Percentiles rank a stretch among this genome's conserved stretches.
Conservation (phyloP, 805 yeast genomes). For the Yarrowia osloensis region DNA sequence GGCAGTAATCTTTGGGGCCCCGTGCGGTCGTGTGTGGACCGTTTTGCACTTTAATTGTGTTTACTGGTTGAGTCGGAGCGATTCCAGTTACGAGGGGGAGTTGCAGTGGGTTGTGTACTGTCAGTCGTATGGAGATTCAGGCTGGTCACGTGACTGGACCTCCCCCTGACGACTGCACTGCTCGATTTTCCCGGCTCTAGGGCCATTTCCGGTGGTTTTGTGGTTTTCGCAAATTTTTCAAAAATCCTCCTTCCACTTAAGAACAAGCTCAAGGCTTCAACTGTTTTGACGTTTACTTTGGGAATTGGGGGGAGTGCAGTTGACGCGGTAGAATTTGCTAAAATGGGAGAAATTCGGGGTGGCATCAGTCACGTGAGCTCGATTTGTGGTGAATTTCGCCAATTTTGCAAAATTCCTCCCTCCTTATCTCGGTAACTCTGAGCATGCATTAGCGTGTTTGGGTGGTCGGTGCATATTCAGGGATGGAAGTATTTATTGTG, state of each 20-base stretch:
- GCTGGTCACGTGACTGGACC: too few species aligned
- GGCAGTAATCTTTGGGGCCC: not conserved
- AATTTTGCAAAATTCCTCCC: not conserved
- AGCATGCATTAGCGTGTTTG: not conserved
- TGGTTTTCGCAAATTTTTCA: too few species aligned
- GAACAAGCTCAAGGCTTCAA: not conserved
- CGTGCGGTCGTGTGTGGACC: not conserved
- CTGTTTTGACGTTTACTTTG: not conserved
- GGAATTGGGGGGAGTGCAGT: not conserved
- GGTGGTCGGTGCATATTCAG: not conserved
- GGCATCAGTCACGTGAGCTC: not conserved
- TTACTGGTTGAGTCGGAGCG: too few species aligned
- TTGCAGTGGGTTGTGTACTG: too few species aligned
- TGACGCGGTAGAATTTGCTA: not conserved
- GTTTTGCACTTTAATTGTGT: not conserved
- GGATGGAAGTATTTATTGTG: not conserved
- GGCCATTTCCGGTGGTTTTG: too few species aligned
- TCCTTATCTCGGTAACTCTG: not conserved
- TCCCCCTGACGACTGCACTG: too few species aligned
- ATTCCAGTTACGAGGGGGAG: too few species aligned
- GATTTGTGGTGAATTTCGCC: not conserved
- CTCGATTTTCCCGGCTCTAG: too few species aligned
- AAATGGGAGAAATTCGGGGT: not conserved
- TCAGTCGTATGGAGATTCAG: too few species aligned
- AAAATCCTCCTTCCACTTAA: too few species aligned